Evolutionary conservation across 2,329 filamentous ascomycete species (phyloP), one percentile per base, ranked within the genome.

Genomic region (Penicillium sclerotigenum): DNA sequence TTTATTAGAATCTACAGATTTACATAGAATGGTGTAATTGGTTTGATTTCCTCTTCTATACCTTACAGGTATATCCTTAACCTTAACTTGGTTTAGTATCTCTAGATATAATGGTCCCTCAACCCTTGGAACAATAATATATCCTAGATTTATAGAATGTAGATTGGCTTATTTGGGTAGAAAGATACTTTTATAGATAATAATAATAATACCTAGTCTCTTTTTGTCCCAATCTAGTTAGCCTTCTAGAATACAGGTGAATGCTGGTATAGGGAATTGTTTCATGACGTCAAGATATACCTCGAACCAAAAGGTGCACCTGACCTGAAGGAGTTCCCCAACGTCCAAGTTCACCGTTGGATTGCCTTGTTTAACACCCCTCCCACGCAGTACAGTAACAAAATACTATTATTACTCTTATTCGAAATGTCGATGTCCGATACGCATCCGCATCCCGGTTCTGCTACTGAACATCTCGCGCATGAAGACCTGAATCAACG

Each of bases 221-320:
- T 18, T 51, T 42, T 42, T 51, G 20, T 29, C 48, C 29, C 16
- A 18, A 51, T 51, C 16, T 18, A 9, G 38, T 31, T 45, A 45
- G 29, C 14, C 6, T 14, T n/a, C 24, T 14, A 26, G 14, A 29
- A 28, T 14, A 36, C n/a, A n/a, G n/a, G n/a, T n/a, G 33, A 28
- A 22, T 18, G 22, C 33, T 28, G 31, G 26, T 26, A 40, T 41
- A 10, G 8, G 13, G 14, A 14, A 24, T 43, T 13, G 4, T 7
- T 18, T 16, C 8, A 43, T 51, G 48, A 51, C 48, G 48, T 51
- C 48, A 51, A 26, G 16, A n/a, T 42, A 42, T 33, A 40, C 33
- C 29, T 18, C n/a, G 11, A 2, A 28, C n/a, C n/a, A 10, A 9
- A 7, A 18, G 14, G 18, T 31, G 31, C 45, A 47, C 20, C 31